These are phyloP conservation scores for Trapa incisa DNA, from an alignment of 345 rosid species.

Conservation along the genomic window DNA sequence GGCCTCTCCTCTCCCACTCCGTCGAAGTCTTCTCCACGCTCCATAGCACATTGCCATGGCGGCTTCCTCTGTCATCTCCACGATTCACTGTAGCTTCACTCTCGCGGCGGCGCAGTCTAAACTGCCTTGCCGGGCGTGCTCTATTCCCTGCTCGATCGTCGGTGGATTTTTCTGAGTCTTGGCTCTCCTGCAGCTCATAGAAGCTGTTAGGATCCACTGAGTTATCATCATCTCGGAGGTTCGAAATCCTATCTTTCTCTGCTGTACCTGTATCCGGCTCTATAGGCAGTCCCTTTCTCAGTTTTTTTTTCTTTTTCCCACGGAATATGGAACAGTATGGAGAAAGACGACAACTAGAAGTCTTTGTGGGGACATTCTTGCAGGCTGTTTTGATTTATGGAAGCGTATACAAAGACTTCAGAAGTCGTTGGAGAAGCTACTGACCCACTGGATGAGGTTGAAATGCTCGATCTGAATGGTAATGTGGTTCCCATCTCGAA, in stretches of 20 bases:
- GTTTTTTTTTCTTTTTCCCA: neutral
- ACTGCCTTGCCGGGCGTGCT: neutral
- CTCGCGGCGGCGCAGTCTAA: conserved; percentile 6
- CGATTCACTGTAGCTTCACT: conserved; percentile 11
- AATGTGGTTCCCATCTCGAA: conserved; percentile 55
- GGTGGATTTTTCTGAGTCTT: neutral
- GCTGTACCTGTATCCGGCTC: conserved; percentile 52
- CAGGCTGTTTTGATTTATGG: neutral
- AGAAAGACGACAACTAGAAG: neutral
- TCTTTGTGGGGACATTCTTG: neutral
- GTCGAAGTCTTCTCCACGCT: neutral
- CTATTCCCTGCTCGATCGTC: neutral
- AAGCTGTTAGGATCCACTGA: conserved; percentile 1
- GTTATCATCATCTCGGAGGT: conserved; percentile 17
- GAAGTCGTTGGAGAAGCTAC: conserved; percentile 19
- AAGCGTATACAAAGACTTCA: conserved; percentile 15
- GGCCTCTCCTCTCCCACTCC: neutral
- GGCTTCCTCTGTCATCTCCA: conserved; percentile 22
- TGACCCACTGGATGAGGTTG: conserved; percentile 38
- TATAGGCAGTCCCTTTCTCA: conserved; percentile 47
- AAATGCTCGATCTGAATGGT: conserved; percentile 57
- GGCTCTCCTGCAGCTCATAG: conserved; percentile 4
- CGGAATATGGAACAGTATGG: neutral
- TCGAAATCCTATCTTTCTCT: conserved; percentile 16
- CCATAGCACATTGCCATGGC: conserved; percentile 21